Evolutionary conservation across 352 stramenopile species (phyloP).

Genomic region (Phytophthora cactorum): DNA sequence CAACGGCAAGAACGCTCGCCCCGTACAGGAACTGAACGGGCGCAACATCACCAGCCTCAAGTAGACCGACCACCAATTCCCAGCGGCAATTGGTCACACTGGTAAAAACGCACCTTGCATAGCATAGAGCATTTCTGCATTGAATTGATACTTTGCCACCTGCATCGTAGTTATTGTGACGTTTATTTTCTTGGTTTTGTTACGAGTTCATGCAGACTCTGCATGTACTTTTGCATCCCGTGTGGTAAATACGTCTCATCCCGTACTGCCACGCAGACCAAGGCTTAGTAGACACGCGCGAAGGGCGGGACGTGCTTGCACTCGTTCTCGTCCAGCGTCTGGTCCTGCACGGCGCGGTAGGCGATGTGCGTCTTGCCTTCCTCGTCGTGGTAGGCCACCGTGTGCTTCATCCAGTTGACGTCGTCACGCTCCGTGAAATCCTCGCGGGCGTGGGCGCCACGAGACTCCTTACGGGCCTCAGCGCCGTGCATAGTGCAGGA

Average conservation of each 20-base stretch:
- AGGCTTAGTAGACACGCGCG: slow-evolving; percentile 95
- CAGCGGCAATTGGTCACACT: no score
- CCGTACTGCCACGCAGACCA: slow-evolving; percentile 32
- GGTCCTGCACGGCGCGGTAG: slow-evolving; percentile 94
- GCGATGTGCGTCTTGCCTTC: slow-evolving; percentile 89
- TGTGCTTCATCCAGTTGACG: slow-evolving; percentile 98
- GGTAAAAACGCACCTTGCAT: no score
- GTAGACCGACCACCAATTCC: not conserved
- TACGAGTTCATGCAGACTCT: slow-evolving; percentile 31
- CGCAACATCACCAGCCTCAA: slow-evolving; percentile 20
- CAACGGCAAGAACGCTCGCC: slow-evolving; percentile 51
- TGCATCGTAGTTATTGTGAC: slow-evolving; percentile 28
- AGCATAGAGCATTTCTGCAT: no score
- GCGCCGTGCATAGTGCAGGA: slow-evolving; percentile 95
- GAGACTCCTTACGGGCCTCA: slow-evolving; percentile 94
- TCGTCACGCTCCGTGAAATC: slow-evolving; percentile 95
- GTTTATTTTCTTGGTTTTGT: slow-evolving; percentile 41
- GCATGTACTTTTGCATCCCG: slow-evolving; percentile 26
- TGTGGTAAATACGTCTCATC: slow-evolving; percentile 38
- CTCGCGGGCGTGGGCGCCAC: slow-evolving; percentile 96
- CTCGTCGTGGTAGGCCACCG: slow-evolving; percentile 93
- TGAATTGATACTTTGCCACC: no score
- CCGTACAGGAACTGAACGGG: slow-evolving; percentile 43
- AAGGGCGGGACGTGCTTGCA: slow-evolving; percentile 94
- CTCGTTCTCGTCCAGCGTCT: slow-evolving; percentile 96